Base-by-base conservation (phyloP, 2,329 filamentous ascomycete species). In the Chaetomium sp. region DNA sequence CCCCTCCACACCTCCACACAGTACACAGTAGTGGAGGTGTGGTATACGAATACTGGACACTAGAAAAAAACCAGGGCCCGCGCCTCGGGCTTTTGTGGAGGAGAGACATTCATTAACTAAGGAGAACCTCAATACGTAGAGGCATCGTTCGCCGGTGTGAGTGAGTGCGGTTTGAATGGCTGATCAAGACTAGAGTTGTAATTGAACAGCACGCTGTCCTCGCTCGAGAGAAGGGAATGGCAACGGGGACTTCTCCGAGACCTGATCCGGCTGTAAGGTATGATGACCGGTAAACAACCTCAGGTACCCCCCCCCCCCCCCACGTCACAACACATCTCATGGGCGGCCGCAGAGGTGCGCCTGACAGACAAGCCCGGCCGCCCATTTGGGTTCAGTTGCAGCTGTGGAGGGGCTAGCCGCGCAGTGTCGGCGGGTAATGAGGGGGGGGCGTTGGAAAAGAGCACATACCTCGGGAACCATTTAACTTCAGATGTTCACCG, bases 371-470 rank as follows among this genome's bases (percentile, higher is more conserved):
- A 58, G 58, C 60, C 60, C 54, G 47, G 56, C 61, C 63, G 61
- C 19, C 19, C 19, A 27, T 64, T 58, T 64, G 56, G 55, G 62
- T 47, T 55, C 55, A 52, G 56, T 56, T 60, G 58, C 58, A 63
- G 56, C 50, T 59, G 55, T 36, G 56, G 60, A 54, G 54, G 53
- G 56, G 56, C 56, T 61, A 61, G 60, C 61, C 58, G 61, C 62
- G 63, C 55, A 62, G 35, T 55, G 57, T 59, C 38, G 52, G 53
- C 55, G 57, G 54, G 55, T 57, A 59, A 62, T 61, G 57, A 59
- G 50, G 49, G 49, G 47, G 47, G 40, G 40, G 40, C 8, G 37
- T 40, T 9, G 14, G 40, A n/a, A 9, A 38, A 38, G 40, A 49
- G 33, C 32, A 19, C 14, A 49, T 37, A 33, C 34, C 33, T 45